Base-by-base conservation (phyloP, 1,284 basidiomycete genomes). In the Cutaneotrichosporon sp. region DNA sequence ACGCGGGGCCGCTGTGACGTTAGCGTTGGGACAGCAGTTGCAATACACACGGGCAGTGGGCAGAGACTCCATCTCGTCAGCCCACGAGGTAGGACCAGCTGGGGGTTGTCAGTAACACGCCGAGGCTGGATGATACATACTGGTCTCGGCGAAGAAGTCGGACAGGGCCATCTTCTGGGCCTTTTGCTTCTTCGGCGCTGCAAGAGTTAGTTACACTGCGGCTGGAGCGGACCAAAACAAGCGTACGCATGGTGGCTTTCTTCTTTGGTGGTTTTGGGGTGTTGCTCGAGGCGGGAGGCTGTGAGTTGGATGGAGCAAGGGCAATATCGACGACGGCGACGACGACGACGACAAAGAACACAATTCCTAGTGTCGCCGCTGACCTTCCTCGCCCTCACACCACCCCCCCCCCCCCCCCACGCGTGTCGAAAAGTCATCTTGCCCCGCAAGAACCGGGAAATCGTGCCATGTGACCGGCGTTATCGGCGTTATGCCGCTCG, bases 121-220 rank as follows among this genome's bases (percentile, higher is more conserved):
- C 4, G 15, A 15, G 17, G 7, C 18, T 22, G 22, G n/a, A n/a
- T 30, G 15, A 7, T 8, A 13, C 21, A n/a, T 20, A 77, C 85
- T 63, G 90, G 90, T 80, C 75, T 93, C 88, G 42, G 83, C 87
- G 63, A 96, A 82, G 79, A 96, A 96, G 76, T 87, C 88, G 76
- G 84, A 85, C 60, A 96, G 78, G 56, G 88, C 83, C 77, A 96
- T 88, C 81, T 92, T 96, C 77, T 90, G 83, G 63, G 81, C 82
- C 82, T 93, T 87, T 54, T 58, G 43, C 75, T 93, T 93, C 53
- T 77, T 76, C 54, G 76, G 76, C 58, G 76, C 76, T 77, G 61
- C 15, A 10, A 22, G 23, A 13, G 49, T 50, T 10, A 50, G 49
- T 9, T 4, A 12, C 12, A n/a, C n/a, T 43, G 10, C 20, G 14